Conservation (phyloP, 352 stramenopile species). For the Peronospora belbahrii region DNA sequence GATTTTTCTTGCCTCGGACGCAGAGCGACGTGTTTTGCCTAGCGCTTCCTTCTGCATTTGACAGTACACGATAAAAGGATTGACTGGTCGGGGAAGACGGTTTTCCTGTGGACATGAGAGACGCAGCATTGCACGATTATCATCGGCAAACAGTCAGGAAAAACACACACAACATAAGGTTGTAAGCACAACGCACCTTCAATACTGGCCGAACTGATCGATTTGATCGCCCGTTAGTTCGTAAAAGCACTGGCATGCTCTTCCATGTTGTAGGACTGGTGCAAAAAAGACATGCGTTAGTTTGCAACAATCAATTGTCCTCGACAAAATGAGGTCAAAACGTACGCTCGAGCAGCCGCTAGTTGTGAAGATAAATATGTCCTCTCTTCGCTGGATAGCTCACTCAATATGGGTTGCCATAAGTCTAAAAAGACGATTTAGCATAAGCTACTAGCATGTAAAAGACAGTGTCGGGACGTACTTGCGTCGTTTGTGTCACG, state of each 20-base stretch:
- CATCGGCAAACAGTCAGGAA: not conserved
- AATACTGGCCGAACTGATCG: constrained; percentile 14
- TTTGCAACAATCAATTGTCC: not conserved
- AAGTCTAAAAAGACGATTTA: no score
- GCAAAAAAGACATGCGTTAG: constrained; percentile 3
- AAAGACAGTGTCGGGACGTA: constrained; percentile 9
- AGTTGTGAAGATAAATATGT: constrained; percentile 55
- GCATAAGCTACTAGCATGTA: no score
- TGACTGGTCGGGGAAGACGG: constrained; percentile 57
- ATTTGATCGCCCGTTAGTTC: constrained; percentile 26
- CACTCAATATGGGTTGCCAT: constrained; percentile 65
- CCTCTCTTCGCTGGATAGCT: constrained; percentile 58
- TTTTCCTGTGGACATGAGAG: constrained; percentile 27
- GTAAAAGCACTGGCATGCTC: constrained; percentile 15
- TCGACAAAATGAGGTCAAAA: not conserved
- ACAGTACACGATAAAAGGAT: constrained; percentile 79
- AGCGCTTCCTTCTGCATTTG: constrained; percentile 69
- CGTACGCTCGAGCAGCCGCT: constrained; percentile 30
- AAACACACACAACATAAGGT: not conserved
- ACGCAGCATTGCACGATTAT: not conserved
- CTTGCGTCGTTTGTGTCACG: constrained; percentile 38
- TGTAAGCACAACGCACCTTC: constrained; percentile 15
- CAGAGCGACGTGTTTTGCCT: constrained; percentile 45
- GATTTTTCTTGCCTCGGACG: constrained; percentile 68
- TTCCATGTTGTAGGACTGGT: constrained; percentile 49